Conservation (phyloP, 352 stramenopile species). For the Globisporangium paroecandrum region DNA sequence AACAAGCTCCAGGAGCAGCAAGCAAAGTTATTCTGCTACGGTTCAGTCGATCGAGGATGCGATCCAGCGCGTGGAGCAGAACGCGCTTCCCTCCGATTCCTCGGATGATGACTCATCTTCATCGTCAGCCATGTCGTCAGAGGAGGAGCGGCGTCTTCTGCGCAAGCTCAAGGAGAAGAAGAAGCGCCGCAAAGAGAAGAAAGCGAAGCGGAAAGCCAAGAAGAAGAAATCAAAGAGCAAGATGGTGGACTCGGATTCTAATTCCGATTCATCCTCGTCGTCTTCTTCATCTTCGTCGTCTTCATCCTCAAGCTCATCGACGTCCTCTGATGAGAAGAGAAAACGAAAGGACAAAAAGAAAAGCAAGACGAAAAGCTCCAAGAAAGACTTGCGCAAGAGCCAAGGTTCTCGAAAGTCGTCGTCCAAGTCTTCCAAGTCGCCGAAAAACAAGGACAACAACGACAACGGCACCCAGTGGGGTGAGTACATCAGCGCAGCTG, state of each 20-base stretch:
- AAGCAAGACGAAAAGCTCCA: slow-evolving; percentile 11
- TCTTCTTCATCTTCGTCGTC: slow-evolving; percentile 15
- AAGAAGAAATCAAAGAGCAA: slow-evolving; percentile 16
- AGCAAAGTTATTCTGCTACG: background rate
- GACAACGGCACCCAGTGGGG: slow-evolving; percentile 1
- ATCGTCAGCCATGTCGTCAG: slow-evolving; percentile 14
- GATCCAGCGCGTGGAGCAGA: slow-evolving; percentile 28
- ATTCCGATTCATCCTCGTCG: slow-evolving; percentile 6
- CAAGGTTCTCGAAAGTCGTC: slow-evolving; percentile 1
- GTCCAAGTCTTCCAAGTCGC: background rate
- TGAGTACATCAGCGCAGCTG: slow-evolving; percentile 12
- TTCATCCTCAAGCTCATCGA: slow-evolving; percentile 10
- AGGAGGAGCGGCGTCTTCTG: slow-evolving; percentile 17
- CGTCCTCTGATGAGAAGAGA: slow-evolving; percentile 23
- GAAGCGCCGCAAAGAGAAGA: slow-evolving; percentile 21
- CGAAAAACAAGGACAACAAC: slow-evolving; percentile 2
- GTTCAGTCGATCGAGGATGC: slow-evolving; percentile 8
- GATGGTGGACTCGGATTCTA: slow-evolving; percentile 13
- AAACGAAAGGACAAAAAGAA: slow-evolving; percentile 32
- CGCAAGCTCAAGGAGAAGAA: slow-evolving; percentile 24
- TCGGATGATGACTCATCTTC: slow-evolving; percentile 13
- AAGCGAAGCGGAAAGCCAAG: slow-evolving; percentile 17
- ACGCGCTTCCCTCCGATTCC: slow-evolving; percentile 37
- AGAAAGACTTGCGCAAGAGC: slow-evolving; percentile 3
- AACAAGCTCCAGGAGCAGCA: slow-evolving; percentile 17